A percentile compares a stretch with the other conserved stretches of the same genome.
Conservation (phyloP, 192 early-diverging fungal species). For the Coemansia asiatica region DNA sequence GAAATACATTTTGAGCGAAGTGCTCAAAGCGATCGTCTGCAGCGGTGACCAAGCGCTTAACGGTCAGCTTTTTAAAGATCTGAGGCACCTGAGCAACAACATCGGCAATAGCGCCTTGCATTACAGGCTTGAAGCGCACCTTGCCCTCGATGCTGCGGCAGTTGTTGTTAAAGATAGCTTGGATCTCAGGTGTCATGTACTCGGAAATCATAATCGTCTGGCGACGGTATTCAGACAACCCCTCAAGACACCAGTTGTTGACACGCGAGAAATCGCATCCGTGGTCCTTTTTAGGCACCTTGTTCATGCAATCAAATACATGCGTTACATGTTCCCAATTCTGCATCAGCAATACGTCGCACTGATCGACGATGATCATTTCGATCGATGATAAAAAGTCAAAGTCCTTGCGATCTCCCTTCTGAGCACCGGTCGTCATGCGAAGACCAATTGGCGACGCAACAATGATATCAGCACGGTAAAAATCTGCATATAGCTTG, state of each 20-base stretch:
- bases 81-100: conserved; percentile 80
- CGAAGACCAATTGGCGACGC: conserved; percentile 90
- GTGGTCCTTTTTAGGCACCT: conserved; percentile 86
- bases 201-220: conserved; percentile 85
- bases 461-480: conserved; percentile 86
- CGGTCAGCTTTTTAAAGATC: conserved; percentile 76
- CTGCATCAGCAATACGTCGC: conserved; percentile 90
- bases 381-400: conserved; percentile 96
- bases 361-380: conserved; percentile 81
- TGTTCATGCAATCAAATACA: conserved; percentile 81
- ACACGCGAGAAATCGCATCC: conserved; percentile 95
- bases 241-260: conserved; percentile 83
- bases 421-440: conserved; percentile 74
- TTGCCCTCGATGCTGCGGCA: conserved; percentile 63
- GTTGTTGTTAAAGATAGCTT: conserved; percentile 76
- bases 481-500: conserved; percentile 88
- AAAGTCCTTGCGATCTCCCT: conserved; percentile 85
- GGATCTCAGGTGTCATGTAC: conserved; percentile 88
- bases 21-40: conserved; percentile 83
- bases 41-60: conserved; percentile 57
- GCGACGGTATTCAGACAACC: conserved; percentile 77
- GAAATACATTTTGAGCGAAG: conserved; percentile 70
- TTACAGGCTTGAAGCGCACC: conserved; percentile 63
- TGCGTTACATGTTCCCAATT: conserved; percentile 97
- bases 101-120: conserved; percentile 72